These are phyloP conservation scores for Fusarium poae DNA, from an alignment of 2,329 filamentous ascomycete genomes.

Conservation along the genomic window DNA sequence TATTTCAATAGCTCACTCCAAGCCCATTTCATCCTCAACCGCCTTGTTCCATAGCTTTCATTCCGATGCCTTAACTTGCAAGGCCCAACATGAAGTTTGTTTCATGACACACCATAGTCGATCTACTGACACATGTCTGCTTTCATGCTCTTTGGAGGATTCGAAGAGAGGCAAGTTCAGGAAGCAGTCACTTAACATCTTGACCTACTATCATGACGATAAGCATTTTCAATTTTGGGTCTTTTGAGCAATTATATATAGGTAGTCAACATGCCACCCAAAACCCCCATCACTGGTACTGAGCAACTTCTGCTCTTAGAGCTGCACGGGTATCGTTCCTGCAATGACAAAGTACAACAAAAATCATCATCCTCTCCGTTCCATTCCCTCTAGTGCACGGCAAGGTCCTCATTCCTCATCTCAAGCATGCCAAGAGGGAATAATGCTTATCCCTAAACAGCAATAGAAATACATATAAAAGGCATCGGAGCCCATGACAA, in stretches of 20 bases:
- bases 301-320: slow-evolving; percentile 34
- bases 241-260: slow-evolving; percentile 16
- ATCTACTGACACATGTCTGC: neutral
- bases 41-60: neutral
- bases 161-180: neutral
- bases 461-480: slow-evolving; percentile 44
- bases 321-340: slow-evolving; percentile 50
- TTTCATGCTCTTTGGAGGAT: neutral
- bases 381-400: slow-evolving; percentile 8
- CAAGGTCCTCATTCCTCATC: slow-evolving; percentile 8
- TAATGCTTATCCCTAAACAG: slow-evolving; percentile 11
- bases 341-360: slow-evolving; percentile 49
- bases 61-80: neutral
- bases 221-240: slow-evolving; percentile 12
- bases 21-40: neutral
- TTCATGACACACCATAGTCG: neutral
- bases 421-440: slow-evolving; percentile 29
- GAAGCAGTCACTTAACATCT: neutral
- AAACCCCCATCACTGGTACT: slow-evolving; percentile 30
- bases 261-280: neutral
- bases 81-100: neutral
- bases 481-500: slow-evolving; percentile 11
- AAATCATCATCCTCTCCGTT: slow-evolving; percentile 30
- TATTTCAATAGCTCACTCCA: neutral
- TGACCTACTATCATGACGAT: neutral